Evolutionary conservation across 2,329 filamentous ascomycete genomes (phyloP).

Genomic region (Trichoderma sp.): DNA sequence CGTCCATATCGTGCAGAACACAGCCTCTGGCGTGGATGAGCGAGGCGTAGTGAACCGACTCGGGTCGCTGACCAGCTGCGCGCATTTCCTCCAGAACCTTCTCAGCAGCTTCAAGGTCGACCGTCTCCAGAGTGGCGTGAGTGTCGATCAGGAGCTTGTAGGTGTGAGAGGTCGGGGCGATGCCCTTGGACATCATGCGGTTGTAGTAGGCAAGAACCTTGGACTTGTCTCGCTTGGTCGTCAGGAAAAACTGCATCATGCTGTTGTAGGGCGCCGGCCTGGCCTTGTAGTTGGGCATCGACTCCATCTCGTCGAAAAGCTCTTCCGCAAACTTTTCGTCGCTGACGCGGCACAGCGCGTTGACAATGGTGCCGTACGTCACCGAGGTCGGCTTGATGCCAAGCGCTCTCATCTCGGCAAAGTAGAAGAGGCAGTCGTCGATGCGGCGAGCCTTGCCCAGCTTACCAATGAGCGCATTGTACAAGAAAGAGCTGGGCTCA

Average conservation of each 20-base stretch:
- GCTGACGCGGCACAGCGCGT: slow-evolving; percentile 93
- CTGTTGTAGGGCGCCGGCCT: slow-evolving; percentile 97
- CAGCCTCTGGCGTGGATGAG: slow-evolving; percentile 96
- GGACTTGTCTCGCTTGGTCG: slow-evolving; percentile 90
- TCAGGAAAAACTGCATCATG: slow-evolving; percentile 99
- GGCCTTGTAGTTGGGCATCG: slow-evolving; percentile 98
- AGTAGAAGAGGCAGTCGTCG: slow-evolving; percentile 97
- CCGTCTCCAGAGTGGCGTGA: slow-evolving; percentile 87
- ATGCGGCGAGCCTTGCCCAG: slow-evolving; percentile 96
- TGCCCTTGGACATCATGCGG: slow-evolving; percentile 85
- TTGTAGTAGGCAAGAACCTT: slow-evolving; percentile 96
- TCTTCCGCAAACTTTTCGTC: slow-evolving; percentile 98
- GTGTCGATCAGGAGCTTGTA: slow-evolving; percentile 97
- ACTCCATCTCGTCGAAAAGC: slow-evolving; percentile 98
- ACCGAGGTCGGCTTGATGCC: slow-evolving; percentile 95
- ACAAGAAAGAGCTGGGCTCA: slow-evolving; percentile 93
- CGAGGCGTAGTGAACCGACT: slow-evolving; percentile 93
- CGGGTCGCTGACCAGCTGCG: slow-evolving; percentile 71
- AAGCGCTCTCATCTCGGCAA: slow-evolving; percentile 92
- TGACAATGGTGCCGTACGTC: slow-evolving; percentile 97
- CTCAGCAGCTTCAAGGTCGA: slow-evolving; percentile 86
- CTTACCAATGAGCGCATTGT: slow-evolving; percentile 98
- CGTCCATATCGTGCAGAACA: slow-evolving; percentile 86
- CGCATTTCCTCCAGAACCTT: slow-evolving; percentile 78
- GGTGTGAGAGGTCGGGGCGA: slow-evolving; percentile 90